phyloP scores from a whole-genome alignment of 164 flowering plant genomes.

The Macadamia integrifolia region DNA sequence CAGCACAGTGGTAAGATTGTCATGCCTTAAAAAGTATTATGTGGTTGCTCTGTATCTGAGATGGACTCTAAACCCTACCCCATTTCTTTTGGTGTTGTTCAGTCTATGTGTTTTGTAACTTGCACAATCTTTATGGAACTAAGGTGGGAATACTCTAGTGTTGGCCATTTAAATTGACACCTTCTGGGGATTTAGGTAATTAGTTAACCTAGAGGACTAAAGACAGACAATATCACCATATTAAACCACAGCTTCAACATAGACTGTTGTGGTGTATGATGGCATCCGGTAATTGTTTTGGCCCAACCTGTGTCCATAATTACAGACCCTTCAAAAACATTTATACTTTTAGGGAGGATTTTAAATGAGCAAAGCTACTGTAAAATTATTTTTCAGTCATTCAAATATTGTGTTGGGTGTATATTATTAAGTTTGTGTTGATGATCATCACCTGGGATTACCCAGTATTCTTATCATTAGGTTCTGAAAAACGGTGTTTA shows the following conservation, averaged over 20 bases:
- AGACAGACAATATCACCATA: neutral
- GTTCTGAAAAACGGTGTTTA: too few relatives aligned
- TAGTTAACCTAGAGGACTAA: neutral
- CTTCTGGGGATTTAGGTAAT: neutral
- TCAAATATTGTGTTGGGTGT: too few relatives aligned
- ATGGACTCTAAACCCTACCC: neutral
- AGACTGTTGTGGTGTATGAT: neutral
- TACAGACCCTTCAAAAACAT: neutral
- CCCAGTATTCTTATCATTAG: too few relatives aligned
- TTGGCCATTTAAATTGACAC: neutral
- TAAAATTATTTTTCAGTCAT: too few relatives aligned
- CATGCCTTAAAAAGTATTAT: neutral
- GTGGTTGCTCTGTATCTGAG: neutral
- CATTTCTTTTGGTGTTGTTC: neutral
- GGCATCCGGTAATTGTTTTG: neutral
- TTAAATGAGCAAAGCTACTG: too few relatives aligned
- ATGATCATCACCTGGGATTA: too few relatives aligned
- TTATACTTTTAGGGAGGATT: neutral
- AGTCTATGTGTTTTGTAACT: neutral
- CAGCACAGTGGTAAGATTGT: constrained; percentile 84
- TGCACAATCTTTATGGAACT: neutral
- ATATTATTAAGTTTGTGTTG: too few relatives aligned
- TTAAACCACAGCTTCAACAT: too few relatives aligned
- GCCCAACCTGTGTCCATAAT: neutral
- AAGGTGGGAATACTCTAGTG: neutral